These are phyloP conservation scores for Vigna mungo DNA, from an alignment of 306 rosid genomes.

Conservation along the genomic window DNA sequence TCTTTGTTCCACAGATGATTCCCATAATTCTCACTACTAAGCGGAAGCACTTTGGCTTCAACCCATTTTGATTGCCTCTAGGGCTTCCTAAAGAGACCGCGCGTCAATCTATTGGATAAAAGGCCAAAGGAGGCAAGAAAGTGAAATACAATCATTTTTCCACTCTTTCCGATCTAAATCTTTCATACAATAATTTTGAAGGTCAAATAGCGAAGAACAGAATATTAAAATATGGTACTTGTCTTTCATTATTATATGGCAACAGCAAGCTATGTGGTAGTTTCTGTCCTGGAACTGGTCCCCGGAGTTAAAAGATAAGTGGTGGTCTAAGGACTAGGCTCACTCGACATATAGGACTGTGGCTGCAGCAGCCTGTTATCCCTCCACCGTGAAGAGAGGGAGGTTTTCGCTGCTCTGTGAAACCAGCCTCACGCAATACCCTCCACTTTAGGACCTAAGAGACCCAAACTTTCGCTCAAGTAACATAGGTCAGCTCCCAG, in stretches of 20 bases:
- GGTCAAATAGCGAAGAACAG: conserved; percentile 50
- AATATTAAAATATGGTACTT: conserved; percentile 45
- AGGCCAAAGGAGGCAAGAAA: conserved; percentile 63
- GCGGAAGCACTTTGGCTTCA: conserved; percentile 43
- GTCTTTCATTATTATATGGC: conserved; percentile 42
- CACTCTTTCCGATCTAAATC: conserved; percentile 19
- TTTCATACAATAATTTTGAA: conserved; percentile 51
- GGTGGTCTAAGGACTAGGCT: not conserved
- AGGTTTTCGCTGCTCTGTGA: not conserved
- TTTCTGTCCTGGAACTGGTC: not conserved
- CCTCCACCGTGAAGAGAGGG: no score
- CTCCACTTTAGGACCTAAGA: not conserved
- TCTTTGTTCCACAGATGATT: no score
- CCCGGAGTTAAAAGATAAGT: no score
- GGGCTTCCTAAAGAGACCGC: conserved; percentile 47
- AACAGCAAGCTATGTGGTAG: conserved; percentile 52
- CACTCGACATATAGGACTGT: not conserved
- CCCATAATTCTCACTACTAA: no score
- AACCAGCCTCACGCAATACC: not conserved
- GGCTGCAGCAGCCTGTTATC: not conserved
- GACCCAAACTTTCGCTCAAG: not conserved
- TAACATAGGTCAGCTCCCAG: not conserved
- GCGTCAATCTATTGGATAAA: no score
- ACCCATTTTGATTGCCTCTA: conserved; percentile 60
- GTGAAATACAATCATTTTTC: no score